A percentile compares a stretch with the other conserved stretches of the same genome.
These are phyloP conservation scores for Oryza nivara DNA, from an alignment of 176 grass and related monocot species.

Conservation along the genomic window DNA sequence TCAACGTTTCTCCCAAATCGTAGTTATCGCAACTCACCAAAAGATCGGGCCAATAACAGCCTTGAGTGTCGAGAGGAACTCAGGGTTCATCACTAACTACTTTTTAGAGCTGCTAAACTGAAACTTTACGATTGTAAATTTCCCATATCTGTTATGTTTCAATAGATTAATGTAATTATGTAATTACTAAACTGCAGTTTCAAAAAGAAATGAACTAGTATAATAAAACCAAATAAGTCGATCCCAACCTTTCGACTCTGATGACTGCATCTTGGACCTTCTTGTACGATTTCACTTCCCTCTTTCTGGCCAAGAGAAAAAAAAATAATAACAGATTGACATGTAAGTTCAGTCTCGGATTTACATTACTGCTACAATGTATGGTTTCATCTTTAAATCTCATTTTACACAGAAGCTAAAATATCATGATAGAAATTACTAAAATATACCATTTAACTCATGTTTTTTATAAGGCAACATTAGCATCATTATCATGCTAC, in stretches of 20 bases:
- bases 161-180: conserved; percentile 3
- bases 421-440: not conserved
- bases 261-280: conserved; percentile 91
- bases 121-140: not conserved
- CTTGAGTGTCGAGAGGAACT: too few species aligned
- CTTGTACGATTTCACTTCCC: conserved; percentile 74
- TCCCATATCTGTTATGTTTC: not conserved
- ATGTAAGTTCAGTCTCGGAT: conserved; percentile 17
- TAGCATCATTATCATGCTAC: not conserved
- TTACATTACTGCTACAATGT: not conserved
- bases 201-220: conserved; percentile 1
- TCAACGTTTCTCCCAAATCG: too few species aligned
- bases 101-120: not conserved
- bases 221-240: conserved; percentile 14
- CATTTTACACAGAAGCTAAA: not conserved
- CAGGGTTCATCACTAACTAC: too few species aligned
- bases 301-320: conserved; percentile 59
- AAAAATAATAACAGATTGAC: conserved; percentile 3
- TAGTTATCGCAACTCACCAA: too few species aligned
- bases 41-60: too few species aligned
- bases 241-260: conserved; percentile 73
- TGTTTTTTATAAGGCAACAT: not conserved
- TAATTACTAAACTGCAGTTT: conserved; percentile 23
- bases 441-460: not conserved
- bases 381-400: not conserved